Base-by-base conservation (phyloP, 306 rosid species). In the Phaseolus lunatus region DNA sequence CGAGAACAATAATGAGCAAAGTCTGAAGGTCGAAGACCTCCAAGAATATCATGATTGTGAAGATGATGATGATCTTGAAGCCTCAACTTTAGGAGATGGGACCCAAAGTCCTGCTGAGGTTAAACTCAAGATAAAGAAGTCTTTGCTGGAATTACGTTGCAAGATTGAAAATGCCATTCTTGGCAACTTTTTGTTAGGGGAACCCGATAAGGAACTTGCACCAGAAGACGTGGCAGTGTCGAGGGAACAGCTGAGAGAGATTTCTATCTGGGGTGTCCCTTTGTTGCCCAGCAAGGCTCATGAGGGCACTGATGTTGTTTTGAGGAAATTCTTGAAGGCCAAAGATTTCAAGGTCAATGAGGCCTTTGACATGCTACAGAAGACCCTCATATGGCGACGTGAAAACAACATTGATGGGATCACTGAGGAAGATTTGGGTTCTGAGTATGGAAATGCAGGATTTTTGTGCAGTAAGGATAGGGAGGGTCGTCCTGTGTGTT, bases 261-360 rank as follows among this genome's bases (percentile, higher is more conserved):
- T 87, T 14, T 47, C 88, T 4, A 76, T 92, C 1, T 95, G 97
- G 97, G 99, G 91, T 14, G 84, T 95, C 5, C 99, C 99, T 19
- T 85, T 92, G 66, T 68, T 92, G 53, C 96, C 97, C 2, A 92
- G 97, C 64, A 90, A 89, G 88, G 86, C 85, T 58, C 90, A 95
- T 20, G 86, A 89, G 50, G 96, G 92, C 3, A 90, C 94, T 0
- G 92, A 92, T 43, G 27, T 86, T 58, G 72, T 95, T 31, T 80
- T 95, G 13, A 81, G 57, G 52, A 95, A 90, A 64, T 94, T 94
- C 88, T 81, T 94, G 67, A 90, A 82, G 75, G 95, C 92, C 45
- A 89, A 78, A 59, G 97, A 87, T 43, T 94, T 52, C 79, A 86
- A 72, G 54, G 93, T 88, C 5, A 18, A n/a, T 0, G 96, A 89